Evolutionary conservation across 306 rosid species (phyloP), one percentile per base, ranked within the genome.

Genomic region (Vigna hirtella): DNA sequence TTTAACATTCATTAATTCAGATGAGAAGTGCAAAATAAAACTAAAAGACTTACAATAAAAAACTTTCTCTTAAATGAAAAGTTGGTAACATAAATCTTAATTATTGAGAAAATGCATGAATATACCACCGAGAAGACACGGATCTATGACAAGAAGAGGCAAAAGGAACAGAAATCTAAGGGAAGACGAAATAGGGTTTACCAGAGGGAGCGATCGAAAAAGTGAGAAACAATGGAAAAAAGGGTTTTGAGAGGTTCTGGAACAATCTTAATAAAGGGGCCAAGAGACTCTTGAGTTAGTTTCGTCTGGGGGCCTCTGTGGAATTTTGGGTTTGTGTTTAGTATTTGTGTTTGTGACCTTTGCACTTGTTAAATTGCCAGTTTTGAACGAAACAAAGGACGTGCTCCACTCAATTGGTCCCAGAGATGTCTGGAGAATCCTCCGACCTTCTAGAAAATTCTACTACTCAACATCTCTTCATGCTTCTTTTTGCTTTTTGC

Each of bases 381-480:
- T 79, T 79, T 38, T 42, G 73, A 24, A 47, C 48, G 49, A 51
- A 63, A 2, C 17, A 64, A 43, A 28, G 52, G 78, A 36, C 34
- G 57, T 49, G 77, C 72, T 70, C 11, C 51, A 55, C 72, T 70
- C 11, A 38, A 55, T 81, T 51, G 77, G 87, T 71, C 74, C 86
- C 40, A 48, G 90, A 89, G 66, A 49, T 50, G 82, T 90, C 88
- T 76, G 61, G 92, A 80, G 76, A 20, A 71, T 68, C 50, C 85
- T 32, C 55, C 3, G 1, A 56, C 4, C 74, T 91, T 91, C 97
- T 86, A 82, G 93, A 88, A 91, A 83, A 80, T 79, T 89, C 92
- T 12, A 45, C 5, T 4, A 45, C 50, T 12, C 28, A 0, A 5
- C 5, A 45, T 45, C 50, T 12, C 15, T 45, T 45, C 5, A 0